Evolutionary conservation across 345 rosid genomes (phyloP), one percentile per base, ranked within the genome.

Genomic region (Gossypium rotundifolium): DNA sequence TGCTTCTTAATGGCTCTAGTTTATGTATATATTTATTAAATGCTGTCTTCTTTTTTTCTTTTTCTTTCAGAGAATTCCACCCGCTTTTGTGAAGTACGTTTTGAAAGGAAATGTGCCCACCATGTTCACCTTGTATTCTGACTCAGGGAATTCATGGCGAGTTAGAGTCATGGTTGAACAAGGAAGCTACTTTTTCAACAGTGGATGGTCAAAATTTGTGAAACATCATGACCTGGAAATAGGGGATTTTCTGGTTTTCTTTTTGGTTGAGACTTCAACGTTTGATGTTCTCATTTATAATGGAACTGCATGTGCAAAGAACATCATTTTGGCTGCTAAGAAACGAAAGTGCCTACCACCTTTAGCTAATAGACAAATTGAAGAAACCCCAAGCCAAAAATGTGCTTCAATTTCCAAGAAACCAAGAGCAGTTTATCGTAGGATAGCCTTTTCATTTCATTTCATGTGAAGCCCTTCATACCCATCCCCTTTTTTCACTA

Each of bases 151-250:
- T 27, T 49, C 40, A 68, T 68, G 72, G 59, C 58, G 14, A 13
- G 58, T 27, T 8, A 16, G 7, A 68, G 23, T 68, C n/a, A 3
- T 25, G 23, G 6, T 16, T 27, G 18, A 14, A 16, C 9, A 10
- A 49, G 58, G 23, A 25, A 11, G 17, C 8, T 68, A 49, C 44
- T 68, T 48, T 17, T 25, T 68, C 42, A 25, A 9, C 14, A 17
- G 44, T 57, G 79, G 75, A 18, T 76, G 74, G 79, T 7, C 45
- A 20, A 57, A 14, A 5, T 76, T 76, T 40, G 74, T 2, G 3
- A 9, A 9, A 44, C 18, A 58, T 33, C 48, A 70, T 12, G 2
- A 12, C 22, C 18, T 76, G 12, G 69, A 46, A 44, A 2, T 3
- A 8, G 62, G 63, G 13, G 52, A 70, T 65, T 60, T 70, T 8